A percentile compares a stretch with the other conserved stretches of the same genome.
Evolutionary conservation across 2,329 filamentous ascomycete genomes (phyloP).

Genomic region (Stromatinia cepivora): DNA sequence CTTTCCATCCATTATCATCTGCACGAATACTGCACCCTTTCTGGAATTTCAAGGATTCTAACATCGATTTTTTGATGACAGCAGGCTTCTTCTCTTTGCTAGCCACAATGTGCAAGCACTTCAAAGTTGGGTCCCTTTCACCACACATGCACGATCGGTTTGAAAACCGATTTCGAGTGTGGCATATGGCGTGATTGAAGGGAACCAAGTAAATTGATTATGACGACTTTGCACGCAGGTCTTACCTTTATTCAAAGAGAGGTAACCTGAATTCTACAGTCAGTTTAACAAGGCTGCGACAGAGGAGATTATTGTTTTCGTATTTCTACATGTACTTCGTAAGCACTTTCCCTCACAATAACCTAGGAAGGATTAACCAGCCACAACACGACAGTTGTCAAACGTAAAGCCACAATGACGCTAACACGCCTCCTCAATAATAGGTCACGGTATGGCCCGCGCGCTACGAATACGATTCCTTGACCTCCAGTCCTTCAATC

Average conservation of each 20-base stretch:
- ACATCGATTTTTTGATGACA: no score
- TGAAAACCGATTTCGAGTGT: not conserved
- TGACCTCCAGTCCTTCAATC: not conserved
- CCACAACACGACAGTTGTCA: not conserved
- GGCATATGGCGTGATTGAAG: not conserved
- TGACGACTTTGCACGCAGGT: not conserved
- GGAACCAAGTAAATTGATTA: not conserved
- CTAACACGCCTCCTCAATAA: not conserved
- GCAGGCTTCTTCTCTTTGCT: not conserved
- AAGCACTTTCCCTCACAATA: no score
- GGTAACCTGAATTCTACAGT: not conserved
- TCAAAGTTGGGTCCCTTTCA: not conserved
- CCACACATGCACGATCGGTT: not conserved
- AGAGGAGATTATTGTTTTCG: not conserved
- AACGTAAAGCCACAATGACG: constrained; percentile 1
- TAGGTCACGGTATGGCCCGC: constrained; percentile 2
- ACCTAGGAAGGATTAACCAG: constrained; percentile 6
- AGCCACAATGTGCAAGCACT: not conserved
- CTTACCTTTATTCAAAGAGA: not conserved
- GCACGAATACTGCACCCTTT: not conserved
- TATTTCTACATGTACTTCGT: not conserved
- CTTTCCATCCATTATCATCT: not conserved
- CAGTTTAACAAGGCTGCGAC: not conserved
- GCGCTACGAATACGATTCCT: constrained; percentile 15
- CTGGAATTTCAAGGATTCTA: no score